These are phyloP conservation scores for Epithele typhae DNA, from an alignment of 768 basidiomycete genomes.

Conservation along the genomic window DNA sequence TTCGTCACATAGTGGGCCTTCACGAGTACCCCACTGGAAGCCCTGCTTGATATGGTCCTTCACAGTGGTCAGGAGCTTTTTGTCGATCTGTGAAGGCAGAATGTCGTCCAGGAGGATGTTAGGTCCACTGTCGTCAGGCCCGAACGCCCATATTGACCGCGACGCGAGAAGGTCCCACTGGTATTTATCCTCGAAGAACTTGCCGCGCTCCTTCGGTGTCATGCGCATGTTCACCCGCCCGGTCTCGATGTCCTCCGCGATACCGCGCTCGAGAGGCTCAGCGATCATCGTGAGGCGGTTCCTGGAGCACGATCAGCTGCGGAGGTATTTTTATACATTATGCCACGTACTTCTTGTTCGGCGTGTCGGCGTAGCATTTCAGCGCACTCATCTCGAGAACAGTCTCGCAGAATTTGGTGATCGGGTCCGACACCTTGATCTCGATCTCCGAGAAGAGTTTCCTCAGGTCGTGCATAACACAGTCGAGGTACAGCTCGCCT, in stretches of 20 bases:
- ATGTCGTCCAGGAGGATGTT: slow-evolving; percentile 96
- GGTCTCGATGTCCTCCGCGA: slow-evolving; percentile 94
- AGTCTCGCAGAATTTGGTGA: slow-evolving; percentile 97
- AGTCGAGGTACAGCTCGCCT: slow-evolving; percentile 95
- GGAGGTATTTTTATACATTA: too few relatives aligned
- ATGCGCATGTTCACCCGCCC: slow-evolving; percentile 93
- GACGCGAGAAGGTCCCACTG: slow-evolving; percentile 98
- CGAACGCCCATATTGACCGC: slow-evolving; percentile 99
- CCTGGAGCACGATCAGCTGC: slow-evolving; percentile 38
- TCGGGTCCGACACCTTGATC: slow-evolving; percentile 99
- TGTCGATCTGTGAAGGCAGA: slow-evolving; percentile 90
- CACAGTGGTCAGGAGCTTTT: slow-evolving; percentile 83
- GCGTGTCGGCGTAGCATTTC: slow-evolving; percentile 99
- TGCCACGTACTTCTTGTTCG: slow-evolving; percentile 89
- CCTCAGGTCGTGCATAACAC: slow-evolving; percentile 93
- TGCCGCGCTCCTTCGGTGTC: slow-evolving; percentile 91
- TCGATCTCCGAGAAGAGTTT: slow-evolving; percentile 95
- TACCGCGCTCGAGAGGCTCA: slow-evolving; percentile 91
- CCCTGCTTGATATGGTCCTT: slow-evolving; percentile 98
- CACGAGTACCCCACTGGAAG: slow-evolving; percentile 98
- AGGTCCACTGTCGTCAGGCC: slow-evolving; percentile 92
- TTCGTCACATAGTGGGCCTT: slow-evolving; percentile 97
- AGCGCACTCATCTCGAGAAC: slow-evolving; percentile 96
- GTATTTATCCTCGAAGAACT: slow-evolving; percentile 95
- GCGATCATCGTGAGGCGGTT: slow-evolving; percentile 99